These are phyloP conservation scores for Carallia pectinifolia DNA, from an alignment of 345 rosid genomes.

Conservation along the genomic window DNA sequence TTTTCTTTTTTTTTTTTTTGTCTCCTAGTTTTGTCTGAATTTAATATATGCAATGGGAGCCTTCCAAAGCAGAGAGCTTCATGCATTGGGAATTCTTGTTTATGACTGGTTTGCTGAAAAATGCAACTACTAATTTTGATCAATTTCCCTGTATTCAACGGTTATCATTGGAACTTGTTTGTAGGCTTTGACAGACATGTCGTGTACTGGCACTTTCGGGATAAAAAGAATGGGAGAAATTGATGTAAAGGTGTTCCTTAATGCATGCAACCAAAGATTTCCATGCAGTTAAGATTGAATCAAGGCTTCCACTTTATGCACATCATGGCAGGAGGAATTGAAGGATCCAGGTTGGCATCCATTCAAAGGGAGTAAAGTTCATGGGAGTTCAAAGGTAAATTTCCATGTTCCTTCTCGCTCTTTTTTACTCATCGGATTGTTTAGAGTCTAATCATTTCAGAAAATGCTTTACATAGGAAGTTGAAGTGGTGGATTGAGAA, in stretches of 20 bases:
- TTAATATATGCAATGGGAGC: too few relatives aligned
- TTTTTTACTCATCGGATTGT: neutral
- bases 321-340: constrained; percentile 68
- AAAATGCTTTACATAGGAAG: constrained; percentile 47
- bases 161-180: too few relatives aligned
- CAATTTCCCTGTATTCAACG: too few relatives aligned
- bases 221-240: constrained; percentile 81
- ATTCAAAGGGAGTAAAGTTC: constrained; percentile 42
- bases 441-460: neutral
- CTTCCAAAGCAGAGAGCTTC: too few relatives aligned
- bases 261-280: constrained; percentile 50
- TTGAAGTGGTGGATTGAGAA: constrained; percentile 46
- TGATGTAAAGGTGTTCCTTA: constrained; percentile 49
- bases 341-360: constrained; percentile 65
- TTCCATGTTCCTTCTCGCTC: neutral
- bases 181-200: too few relatives aligned
- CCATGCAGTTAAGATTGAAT: constrained; percentile 44
- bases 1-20: neutral
- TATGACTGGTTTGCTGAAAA: too few relatives aligned
- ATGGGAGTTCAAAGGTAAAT: constrained; percentile 39
- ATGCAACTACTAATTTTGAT: too few relatives aligned
- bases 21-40: neutral
- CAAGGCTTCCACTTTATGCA: constrained; percentile 49
- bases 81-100: too few relatives aligned
- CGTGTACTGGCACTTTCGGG: constrained; percentile 31